Percentiles rank a stretch among this genome's conserved stretches.
phyloP scores from a whole-genome alignment of 106 monocot species.

The Gastrodia elata region DNA sequence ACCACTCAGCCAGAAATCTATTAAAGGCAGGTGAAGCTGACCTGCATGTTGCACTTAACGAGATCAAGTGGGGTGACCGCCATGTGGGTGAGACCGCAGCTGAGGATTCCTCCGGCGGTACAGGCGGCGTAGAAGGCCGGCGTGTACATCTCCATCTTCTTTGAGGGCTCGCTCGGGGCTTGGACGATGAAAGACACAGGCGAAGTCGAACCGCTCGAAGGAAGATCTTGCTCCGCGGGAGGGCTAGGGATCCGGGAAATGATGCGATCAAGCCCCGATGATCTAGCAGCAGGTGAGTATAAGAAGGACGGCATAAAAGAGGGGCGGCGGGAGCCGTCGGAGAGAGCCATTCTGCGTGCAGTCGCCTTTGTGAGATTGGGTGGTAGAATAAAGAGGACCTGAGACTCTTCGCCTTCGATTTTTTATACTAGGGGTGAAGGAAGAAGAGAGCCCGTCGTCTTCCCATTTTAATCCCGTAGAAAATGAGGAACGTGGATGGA shows the following conservation, averaged over 20 bases:
- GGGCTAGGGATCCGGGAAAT: constrained; percentile 5
- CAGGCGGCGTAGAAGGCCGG: constrained; percentile 56
- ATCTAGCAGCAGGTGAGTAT: neutral
- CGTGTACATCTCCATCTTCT: constrained; percentile 58
- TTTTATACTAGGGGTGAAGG: too few species aligned
- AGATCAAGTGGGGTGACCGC: constrained; percentile 26
- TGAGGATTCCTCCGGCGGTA: constrained; percentile 35
- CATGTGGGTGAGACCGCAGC: constrained; percentile 25
- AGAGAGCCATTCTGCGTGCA: neutral
- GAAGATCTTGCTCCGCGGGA: neutral
- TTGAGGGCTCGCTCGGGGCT: constrained; percentile 10
- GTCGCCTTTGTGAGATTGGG: neutral
- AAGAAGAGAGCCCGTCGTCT: too few species aligned
- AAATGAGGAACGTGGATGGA: neutral
- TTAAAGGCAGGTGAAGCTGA: neutral
- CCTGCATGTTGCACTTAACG: constrained; percentile 29
- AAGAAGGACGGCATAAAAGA: neutral
- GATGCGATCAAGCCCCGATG: constrained; percentile 4
- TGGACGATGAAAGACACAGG: constrained; percentile 18
- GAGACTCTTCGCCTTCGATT: too few species aligned
- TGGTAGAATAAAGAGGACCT: too few species aligned
- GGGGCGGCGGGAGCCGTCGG: neutral
- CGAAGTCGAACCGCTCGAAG: neutral
- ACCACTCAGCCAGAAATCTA: neutral
- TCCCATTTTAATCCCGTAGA: neutral